Conservation (phyloP, 148 eudicot genomes). For the Amaranthus cruentus region DNA sequence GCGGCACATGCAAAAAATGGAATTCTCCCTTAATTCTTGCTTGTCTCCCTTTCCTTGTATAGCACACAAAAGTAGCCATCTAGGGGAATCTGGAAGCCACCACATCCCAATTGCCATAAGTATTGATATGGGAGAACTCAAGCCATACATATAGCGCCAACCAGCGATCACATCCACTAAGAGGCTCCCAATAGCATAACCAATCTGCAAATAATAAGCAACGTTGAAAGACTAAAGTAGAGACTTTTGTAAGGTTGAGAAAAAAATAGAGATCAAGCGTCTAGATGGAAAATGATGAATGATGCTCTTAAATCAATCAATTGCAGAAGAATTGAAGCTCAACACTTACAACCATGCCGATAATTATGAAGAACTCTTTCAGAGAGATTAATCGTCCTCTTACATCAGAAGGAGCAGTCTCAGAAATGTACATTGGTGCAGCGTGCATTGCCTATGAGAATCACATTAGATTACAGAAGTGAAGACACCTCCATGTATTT, state of each 20-base stretch:
- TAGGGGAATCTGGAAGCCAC: slow-evolving; percentile 90
- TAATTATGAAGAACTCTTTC: slow-evolving; percentile 87
- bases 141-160: slow-evolving; percentile 93
- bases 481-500: background rate
- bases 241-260: background rate
- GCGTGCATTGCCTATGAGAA: slow-evolving; percentile 91
- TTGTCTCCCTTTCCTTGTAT: slow-evolving; percentile 75
- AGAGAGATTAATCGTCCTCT: slow-evolving; percentile 90
- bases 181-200: slow-evolving; percentile 76
- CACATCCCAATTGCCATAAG: slow-evolving; percentile 89
- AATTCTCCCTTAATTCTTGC: slow-evolving; percentile 54
- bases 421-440: slow-evolving; percentile 98
- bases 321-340: slow-evolving; percentile 3
- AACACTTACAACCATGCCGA: slow-evolving; percentile 97
- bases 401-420: slow-evolving; percentile 84
- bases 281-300: slow-evolving; percentile 1
- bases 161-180: slow-evolving; percentile 62
- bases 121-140: slow-evolving; percentile 58
- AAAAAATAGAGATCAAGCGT: background rate
- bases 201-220: slow-evolving; percentile 45
- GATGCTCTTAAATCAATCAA: slow-evolving; percentile 8
- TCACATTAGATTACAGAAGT: background rate
- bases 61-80: slow-evolving; percentile 90
- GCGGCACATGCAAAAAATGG: slow-evolving; percentile 64
- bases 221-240: background rate